Percentiles rank a stretch among this genome's conserved stretches.
Conservation (phyloP, 2,329 filamentous ascomycete species). For the Penicillium sp. region DNA sequence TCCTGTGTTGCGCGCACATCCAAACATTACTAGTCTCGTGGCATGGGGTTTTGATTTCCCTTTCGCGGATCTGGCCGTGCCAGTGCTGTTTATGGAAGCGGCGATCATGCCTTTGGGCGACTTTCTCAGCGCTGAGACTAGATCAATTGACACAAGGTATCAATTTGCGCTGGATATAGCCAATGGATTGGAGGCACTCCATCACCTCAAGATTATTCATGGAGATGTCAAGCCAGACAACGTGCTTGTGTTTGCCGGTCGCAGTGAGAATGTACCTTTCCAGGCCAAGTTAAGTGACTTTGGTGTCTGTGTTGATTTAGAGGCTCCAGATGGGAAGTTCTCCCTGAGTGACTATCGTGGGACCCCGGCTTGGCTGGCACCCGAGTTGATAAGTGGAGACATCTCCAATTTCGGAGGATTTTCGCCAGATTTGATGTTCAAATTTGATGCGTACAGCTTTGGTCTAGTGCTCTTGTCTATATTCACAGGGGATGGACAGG, state of each 20-base stretch:
- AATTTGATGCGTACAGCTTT: conserved; percentile 38
- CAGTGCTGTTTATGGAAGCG: conserved; percentile 37
- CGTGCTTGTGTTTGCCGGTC: conserved; percentile 35
- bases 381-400: conserved; percentile 26
- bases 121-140: conserved; percentile 27
- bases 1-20: conserved; percentile 34
- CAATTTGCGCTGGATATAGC: conserved; percentile 34
- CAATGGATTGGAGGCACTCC: conserved; percentile 35
- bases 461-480: conserved; percentile 34
- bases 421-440: conserved; percentile 34
- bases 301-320: conserved; percentile 38
- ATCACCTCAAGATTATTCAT: conserved; percentile 35
- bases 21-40: conserved; percentile 34
- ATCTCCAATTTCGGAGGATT: conserved; percentile 24
- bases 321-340: conserved; percentile 28
- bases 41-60: conserved; percentile 41
- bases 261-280: conserved; percentile 31
- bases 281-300: conserved; percentile 39
- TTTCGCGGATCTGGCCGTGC: conserved; percentile 34
- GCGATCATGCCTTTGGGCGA: conserved; percentile 36
- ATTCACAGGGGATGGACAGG: conserved; percentile 29
- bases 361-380: conserved; percentile 34
- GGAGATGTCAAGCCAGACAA: conserved; percentile 41
- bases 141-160: conserved; percentile 29
- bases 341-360: conserved; percentile 34